Conservation (phyloP, 2,329 filamentous ascomycete genomes). For the Ilyonectria mors-panacis region DNA sequence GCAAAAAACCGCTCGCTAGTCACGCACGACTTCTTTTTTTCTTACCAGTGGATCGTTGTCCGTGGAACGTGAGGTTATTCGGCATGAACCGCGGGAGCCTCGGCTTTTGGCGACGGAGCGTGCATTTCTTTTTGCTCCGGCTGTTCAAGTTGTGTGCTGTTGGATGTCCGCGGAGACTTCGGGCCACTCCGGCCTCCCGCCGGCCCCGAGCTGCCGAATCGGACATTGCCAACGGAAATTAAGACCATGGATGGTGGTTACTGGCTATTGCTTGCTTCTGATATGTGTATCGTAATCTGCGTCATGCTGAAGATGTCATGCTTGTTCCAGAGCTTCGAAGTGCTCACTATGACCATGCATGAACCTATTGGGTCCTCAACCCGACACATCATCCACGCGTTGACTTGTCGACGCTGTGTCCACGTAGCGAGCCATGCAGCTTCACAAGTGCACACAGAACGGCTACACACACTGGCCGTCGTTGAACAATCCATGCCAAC, state of each 20-base stretch:
- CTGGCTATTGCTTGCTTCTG: not conserved
- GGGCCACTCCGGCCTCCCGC: not conserved
- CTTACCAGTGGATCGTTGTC: not conserved
- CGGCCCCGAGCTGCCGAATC: not conserved
- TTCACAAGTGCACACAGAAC: conserved; percentile 12
- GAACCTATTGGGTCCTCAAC: conserved; percentile 20
- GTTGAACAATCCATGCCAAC: conserved; percentile 1
- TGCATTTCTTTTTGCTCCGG: not conserved
- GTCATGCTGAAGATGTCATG: conserved; percentile 3
- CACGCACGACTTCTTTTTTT: not conserved
- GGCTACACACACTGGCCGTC: conserved; percentile 16
- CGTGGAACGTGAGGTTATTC: conserved; percentile 23
- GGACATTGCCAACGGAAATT: not conserved
- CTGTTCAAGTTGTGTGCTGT: not conserved
- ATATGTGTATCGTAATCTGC: not conserved
- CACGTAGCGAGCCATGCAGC: conserved; percentile 14
- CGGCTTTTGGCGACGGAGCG: conserved; percentile 1
- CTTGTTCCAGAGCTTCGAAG: not conserved
- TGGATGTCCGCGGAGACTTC: not conserved
- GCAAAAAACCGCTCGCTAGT: conserved; percentile 16
- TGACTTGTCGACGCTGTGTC: conserved; percentile 8
- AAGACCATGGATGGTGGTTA: not conserved
- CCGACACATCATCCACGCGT: conserved; percentile 15
- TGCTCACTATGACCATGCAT: conserved; percentile 26
- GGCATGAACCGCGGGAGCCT: conserved; percentile 4